These are phyloP conservation scores for Aspergillus fumigatiaffinis DNA, from an alignment of 2,329 filamentous ascomycete genomes.

Conservation along the genomic window DNA sequence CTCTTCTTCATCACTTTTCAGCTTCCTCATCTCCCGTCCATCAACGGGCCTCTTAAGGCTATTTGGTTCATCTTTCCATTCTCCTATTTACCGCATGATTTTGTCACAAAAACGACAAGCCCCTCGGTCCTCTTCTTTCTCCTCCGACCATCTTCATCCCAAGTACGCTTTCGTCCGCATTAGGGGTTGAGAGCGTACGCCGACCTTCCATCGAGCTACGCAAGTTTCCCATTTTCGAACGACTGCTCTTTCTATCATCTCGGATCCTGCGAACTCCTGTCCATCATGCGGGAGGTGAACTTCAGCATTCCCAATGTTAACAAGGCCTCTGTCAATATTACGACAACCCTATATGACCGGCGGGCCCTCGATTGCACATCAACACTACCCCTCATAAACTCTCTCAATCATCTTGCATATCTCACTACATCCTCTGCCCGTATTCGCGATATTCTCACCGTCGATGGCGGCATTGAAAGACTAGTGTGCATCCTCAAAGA, in stretches of 20 bases:
- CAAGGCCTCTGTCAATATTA: conserved; percentile 98
- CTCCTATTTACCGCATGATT: neutral
- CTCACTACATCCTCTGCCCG: conserved; percentile 96
- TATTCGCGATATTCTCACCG: conserved; percentile 94
- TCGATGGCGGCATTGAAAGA: conserved; percentile 96
- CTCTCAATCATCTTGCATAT: conserved; percentile 96
- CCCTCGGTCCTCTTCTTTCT: neutral
- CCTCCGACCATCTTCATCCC: neutral
- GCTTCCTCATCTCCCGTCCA: neutral
- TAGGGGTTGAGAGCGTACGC: neutral
- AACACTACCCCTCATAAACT: conserved; percentile 96
- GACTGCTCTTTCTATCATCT: neutral
- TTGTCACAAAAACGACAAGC: neutral
- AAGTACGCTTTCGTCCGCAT: neutral
- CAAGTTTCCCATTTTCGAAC: neutral
- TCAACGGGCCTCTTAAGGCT: neutral
- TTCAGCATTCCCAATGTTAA: conserved; percentile 99
- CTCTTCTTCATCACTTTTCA: neutral
- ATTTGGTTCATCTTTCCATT: neutral
- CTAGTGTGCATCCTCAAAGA: conserved; percentile 97
- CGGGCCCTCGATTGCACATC: conserved; percentile 97
- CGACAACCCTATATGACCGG: conserved; percentile 94
- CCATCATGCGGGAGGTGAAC: conserved; percentile 97
- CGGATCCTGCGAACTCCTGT: conserved; percentile 3
- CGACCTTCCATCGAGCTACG: neutral